phyloP scores from a whole-genome alignment of 352 stramenopile species.

The Phytophthora foliorum region DNA sequence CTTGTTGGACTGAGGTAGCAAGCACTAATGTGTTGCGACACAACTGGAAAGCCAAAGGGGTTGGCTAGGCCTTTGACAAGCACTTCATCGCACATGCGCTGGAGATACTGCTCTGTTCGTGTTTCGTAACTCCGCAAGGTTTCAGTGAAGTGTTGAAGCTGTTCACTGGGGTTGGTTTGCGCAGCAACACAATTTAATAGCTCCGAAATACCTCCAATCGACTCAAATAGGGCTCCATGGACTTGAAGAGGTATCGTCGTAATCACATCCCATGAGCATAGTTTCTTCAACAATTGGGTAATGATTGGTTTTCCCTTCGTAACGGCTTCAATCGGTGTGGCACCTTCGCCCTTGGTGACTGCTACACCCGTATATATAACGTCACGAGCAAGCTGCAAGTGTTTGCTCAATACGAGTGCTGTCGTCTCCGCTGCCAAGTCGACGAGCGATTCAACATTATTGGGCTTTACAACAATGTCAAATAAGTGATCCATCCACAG shows the following conservation, averaged over 20 bases:
- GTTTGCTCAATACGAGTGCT: conserved; percentile 81
- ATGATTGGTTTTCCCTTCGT: conserved; percentile 67
- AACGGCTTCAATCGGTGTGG: conserved; percentile 36
- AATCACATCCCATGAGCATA: conserved; percentile 69
- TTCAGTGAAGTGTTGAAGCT: conserved; percentile 44
- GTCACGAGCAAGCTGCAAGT: conserved; percentile 81
- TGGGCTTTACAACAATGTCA: conserved; percentile 66
- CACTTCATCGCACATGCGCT: conserved; percentile 76
- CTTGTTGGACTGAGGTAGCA: conserved; percentile 79
- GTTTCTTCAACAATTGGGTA: conserved; percentile 63
- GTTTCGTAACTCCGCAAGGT: conserved; percentile 63
- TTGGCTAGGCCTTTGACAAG: conserved; percentile 78
- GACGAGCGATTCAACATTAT: conserved; percentile 70
- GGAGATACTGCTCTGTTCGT: conserved; percentile 64
- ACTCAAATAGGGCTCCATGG: conserved; percentile 87
- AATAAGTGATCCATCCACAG: conserved; percentile 85
- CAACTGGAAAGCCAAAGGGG: conserved; percentile 80
- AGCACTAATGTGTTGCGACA: conserved; percentile 80
- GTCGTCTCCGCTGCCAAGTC: conserved; percentile 82
- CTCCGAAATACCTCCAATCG: conserved; percentile 77
- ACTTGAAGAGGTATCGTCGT: conserved; percentile 83
- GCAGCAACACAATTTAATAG: conserved; percentile 62
- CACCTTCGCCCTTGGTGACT: conserved; percentile 25
- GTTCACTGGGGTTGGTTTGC: conserved; percentile 33
- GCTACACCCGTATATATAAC: conserved; percentile 62